A percentile compares a stretch with the other conserved stretches of the same genome.
These are phyloP conservation scores for Pharnaceum exiguum DNA, from an alignment of 148 eudicot genomes.

Conservation along the genomic window DNA sequence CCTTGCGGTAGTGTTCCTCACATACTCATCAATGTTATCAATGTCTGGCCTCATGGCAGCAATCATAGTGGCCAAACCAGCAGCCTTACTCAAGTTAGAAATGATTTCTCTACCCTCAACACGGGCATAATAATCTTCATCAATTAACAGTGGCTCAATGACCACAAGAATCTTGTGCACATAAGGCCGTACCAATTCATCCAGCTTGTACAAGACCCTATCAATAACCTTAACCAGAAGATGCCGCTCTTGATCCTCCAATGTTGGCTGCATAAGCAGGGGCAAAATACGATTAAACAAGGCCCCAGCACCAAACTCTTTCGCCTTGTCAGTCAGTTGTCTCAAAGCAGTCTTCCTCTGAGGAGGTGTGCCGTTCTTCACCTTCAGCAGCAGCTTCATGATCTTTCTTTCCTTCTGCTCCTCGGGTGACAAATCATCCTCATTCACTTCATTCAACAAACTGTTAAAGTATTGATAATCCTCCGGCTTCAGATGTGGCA, in stretches of 20 bases:
- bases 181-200: slow-evolving; percentile 90
- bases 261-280: slow-evolving; percentile 92
- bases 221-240: slow-evolving; percentile 95
- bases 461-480: slow-evolving; percentile 78
- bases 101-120: slow-evolving; percentile 96
- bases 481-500: slow-evolving; percentile 88
- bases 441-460: slow-evolving; percentile 73
- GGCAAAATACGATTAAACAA: slow-evolving; percentile 83
- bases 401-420: slow-evolving; percentile 94
- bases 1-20: slow-evolving; percentile 95
- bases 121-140: slow-evolving; percentile 97
- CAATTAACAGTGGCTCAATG: slow-evolving; percentile 88
- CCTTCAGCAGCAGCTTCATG: slow-evolving; percentile 88
- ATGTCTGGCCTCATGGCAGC: slow-evolving; percentile 99
- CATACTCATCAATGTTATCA: slow-evolving; percentile 95
- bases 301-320: slow-evolving; percentile 95
- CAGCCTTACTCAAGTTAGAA: slow-evolving; percentile 95
- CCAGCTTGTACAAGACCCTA: slow-evolving; percentile 85
- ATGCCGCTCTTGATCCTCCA: slow-evolving; percentile 96
- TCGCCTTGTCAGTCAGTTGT: slow-evolving; percentile 91
- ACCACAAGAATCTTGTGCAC: slow-evolving; percentile 96
- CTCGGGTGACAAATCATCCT: slow-evolving; percentile 82
- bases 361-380: slow-evolving; percentile 94
- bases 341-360: slow-evolving; percentile 95
- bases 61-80: slow-evolving; percentile 98